Base-by-base conservation (phyloP, 2,329 filamentous ascomycete species). In the Fusarium sp. region DNA sequence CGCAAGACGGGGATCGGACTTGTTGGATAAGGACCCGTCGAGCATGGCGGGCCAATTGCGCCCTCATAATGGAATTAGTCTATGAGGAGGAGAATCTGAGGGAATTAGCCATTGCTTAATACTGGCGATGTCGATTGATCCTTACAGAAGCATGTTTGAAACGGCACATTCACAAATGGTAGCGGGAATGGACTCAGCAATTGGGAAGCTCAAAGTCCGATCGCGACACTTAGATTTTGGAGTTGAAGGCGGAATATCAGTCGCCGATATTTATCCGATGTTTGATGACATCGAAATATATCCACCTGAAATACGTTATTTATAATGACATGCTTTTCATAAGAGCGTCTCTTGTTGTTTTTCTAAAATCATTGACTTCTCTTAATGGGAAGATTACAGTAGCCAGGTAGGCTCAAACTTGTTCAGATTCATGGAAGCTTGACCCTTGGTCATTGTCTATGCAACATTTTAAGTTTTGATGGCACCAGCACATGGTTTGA, bases 1-100 rank as follows among this genome's bases (percentile, higher is more conserved):
- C 77, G 76, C 80, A 83, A 43, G 80, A 79, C 57, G 83, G 79
- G 65, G 78, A 75, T 66, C 79, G 71, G 57, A 79, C 70, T 53
- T 80, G 81, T 74, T 78, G 77, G 77, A 81, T 77, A 69, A 83
- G 78, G 73, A 83, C 78, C 75, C 82, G 82, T 79, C 79, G 83
- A 79, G 82, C 83, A 81, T 85, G 82, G 74, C 83, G 83, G 81
- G 83, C 83, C 75, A 85, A 75, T 73, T 81, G 81, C 78, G 83
- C 82, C 83, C 84, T 84, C 84, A 86, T 86, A 76, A 74, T 84
- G 79, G 74, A 54, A 79, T 78, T 61, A 67, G 44, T 77, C 72
- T 80, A 76, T 76, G 73, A 75, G 62, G 73, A 71, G 47, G 69
- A 58, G 72, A 60, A 63, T 46, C 77, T 78, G 49, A 25, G 44